Evolutionary conservation across 1,284 basidiomycete species (phyloP).

Genomic region (Cutaneotrichosporon cyanovorans): DNA sequence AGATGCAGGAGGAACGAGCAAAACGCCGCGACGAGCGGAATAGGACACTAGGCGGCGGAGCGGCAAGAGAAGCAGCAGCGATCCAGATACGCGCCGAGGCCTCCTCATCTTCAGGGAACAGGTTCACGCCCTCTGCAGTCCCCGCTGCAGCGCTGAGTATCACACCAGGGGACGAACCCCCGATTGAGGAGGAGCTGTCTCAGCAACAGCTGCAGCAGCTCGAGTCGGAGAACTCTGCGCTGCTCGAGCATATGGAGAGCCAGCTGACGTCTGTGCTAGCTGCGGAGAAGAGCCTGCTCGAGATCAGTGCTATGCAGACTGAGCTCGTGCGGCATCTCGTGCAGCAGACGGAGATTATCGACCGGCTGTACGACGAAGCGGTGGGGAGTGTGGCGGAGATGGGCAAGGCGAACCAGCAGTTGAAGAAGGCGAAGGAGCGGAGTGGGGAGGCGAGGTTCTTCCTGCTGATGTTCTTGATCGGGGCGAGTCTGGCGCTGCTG

Average conservation of each 20-base stretch:
- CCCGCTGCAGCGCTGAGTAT: conserved; percentile 10
- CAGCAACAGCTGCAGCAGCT: conserved; percentile 51
- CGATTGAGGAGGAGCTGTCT: conserved; percentile 38
- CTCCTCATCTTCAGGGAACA: background rate
- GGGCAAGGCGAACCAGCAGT: conserved; percentile 50
- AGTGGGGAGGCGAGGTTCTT: conserved; percentile 50
- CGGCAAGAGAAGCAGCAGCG: conserved; percentile 24
- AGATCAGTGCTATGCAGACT: conserved; percentile 53
- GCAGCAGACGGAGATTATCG: conserved; percentile 52
- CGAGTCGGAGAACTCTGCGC: conserved; percentile 50
- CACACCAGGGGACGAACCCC: conserved; percentile 24
- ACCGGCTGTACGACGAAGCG: conserved; percentile 51
- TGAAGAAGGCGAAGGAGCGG: conserved; percentile 50
- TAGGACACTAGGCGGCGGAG: conserved; percentile 36
- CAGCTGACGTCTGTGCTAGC: conserved; percentile 49
- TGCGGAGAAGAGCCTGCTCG: conserved; percentile 51
- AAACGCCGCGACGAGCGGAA: conserved; percentile 40
- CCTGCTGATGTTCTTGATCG: conserved; percentile 51
- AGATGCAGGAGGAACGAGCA: conserved; percentile 50
- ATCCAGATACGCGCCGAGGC: conserved; percentile 9
- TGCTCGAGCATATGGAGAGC: conserved; percentile 49
- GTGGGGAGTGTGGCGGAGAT: conserved; percentile 50
- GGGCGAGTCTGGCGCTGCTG: conserved; percentile 49
- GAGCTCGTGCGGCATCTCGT: conserved; percentile 51
- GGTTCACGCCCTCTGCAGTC: background rate